Base-by-base conservation (phyloP, 83 land plant species). In the Picea mariana region DNA sequence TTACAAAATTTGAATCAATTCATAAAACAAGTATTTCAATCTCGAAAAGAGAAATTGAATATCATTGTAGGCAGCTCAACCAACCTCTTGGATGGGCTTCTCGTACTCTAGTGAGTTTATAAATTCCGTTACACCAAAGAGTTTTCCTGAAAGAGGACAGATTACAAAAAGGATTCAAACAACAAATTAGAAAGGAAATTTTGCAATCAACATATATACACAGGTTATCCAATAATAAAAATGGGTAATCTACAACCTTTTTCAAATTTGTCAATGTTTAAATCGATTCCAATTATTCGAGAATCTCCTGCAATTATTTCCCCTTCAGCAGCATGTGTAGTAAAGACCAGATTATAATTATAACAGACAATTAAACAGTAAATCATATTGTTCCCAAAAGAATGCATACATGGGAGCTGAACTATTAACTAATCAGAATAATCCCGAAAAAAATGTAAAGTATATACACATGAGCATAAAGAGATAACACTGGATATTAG, bases 71-170 rank as follows among this genome's bases (percentile, higher is more conserved):
- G 40, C 40, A 38, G 4, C 40, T 38, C 40, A 47, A 47, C 42
- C 1, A 27, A 88, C 91, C 90, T 89, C 85, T 21, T 84, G 82
- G 21, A 89, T 73, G 58, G 91, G 89, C 67, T 82, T 87, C 2
- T 79, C 34, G 20, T 78, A 58, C 23, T 84, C 89, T 17, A 78
- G 44, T n/a, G 90, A 87, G 79, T 89, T 87, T 71, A 87, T 77
- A n/a, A n/a, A n/a, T n/a, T n/a, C n/a, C n/a, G n/a, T n/a, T n/a
- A 82, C 78, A 61, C 91, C 91, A 69, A 89, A 87, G 67, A 58
- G 80, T 12, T 83, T 83, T 20, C 87, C 91, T 89, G 80, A 21
- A 81, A 71, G 1, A 44, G 4, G 26, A 62, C 3, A 34, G 40
- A 38, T 38, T 3, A 4, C 3, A 38, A 5, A 38, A 38, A 38